Percentiles rank a stretch among this genome's conserved stretches.
Evolutionary conservation across 805 yeast genomes (phyloP).

Genomic region (Candida chauliodis): DNA sequence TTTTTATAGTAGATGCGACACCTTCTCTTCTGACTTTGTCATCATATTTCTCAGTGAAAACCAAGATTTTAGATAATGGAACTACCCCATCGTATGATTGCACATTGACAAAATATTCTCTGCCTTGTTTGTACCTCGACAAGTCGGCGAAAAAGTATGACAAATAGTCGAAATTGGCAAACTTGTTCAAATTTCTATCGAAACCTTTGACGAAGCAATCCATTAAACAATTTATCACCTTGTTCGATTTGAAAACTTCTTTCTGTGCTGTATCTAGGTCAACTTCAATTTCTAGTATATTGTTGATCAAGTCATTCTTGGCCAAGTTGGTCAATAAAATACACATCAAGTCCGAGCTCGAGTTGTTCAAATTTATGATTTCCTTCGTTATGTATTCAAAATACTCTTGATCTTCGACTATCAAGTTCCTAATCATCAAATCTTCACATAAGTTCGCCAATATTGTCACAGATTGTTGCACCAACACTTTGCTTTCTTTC

Average conservation of each 20-base stretch:
- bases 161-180: constrained; percentile 76
- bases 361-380: constrained; percentile 53
- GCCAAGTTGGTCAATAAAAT: constrained; percentile 85
- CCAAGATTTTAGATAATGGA: constrained; percentile 77
- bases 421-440: constrained; percentile 52
- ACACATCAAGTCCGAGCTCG: constrained; percentile 76
- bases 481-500: constrained; percentile 52
- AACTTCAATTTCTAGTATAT: constrained; percentile 38
- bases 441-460: constrained; percentile 82
- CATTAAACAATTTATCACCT: constrained; percentile 74
- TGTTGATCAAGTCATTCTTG: constrained; percentile 62
- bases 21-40: constrained; percentile 83
- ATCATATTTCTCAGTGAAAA: constrained; percentile 78
- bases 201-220: constrained; percentile 86
- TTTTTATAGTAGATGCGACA: constrained; percentile 88
- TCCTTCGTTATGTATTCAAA: constrained; percentile 44
- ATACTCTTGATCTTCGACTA: constrained; percentile 64
- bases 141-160: constrained; percentile 88
- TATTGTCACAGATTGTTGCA: constrained; percentile 70
- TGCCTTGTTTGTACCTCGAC: constrained; percentile 71
- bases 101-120: constrained; percentile 69
- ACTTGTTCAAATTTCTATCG: constrained; percentile 65
- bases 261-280: constrained; percentile 37
- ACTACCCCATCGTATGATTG: constrained; percentile 74
- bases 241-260: constrained; percentile 49